Conservation (phyloP, 2,329 filamentous ascomycete species). For the Dryadomyces quercus-mongolicae region DNA sequence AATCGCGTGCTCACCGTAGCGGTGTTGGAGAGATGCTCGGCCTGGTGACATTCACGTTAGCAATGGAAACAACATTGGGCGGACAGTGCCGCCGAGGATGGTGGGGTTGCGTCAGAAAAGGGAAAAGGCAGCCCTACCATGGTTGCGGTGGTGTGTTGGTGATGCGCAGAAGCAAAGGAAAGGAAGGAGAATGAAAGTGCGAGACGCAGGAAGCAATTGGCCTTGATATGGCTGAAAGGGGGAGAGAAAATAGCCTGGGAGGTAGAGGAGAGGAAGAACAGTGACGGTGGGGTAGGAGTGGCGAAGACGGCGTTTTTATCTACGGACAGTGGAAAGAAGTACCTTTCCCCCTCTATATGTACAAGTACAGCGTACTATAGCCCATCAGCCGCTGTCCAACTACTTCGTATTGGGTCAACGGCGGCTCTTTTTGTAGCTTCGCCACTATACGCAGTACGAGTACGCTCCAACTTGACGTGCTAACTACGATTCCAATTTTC, state of each 20-base stretch:
- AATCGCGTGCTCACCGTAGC: slow-evolving; percentile 5
- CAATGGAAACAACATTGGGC: not conserved
- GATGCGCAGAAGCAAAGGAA: not conserved
- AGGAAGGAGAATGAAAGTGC: not conserved
- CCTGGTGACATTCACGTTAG: not conserved
- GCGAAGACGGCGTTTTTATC: slow-evolving; percentile 8
- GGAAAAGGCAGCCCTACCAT: slow-evolving; percentile 8
- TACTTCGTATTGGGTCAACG: not conserved
- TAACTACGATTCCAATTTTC: no score
- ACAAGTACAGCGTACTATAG: no score
- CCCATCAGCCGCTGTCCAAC: not conserved
- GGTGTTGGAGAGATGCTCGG: slow-evolving; percentile 6
- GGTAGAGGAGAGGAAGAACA: not conserved
- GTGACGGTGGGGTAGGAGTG: slow-evolving; percentile 1
- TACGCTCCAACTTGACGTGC: no score
- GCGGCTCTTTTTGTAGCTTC: not conserved
- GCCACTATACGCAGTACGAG: not conserved
- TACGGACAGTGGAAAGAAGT: not conserved
- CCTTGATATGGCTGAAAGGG: not conserved
- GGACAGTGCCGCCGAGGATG: not conserved
- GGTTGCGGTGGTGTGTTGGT: slow-evolving; percentile 4
- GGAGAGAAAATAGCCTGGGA: not conserved
- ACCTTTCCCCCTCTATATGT: not conserved
- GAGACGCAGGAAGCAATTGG: not conserved
- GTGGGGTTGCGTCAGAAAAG: not conserved